Base-by-base conservation (phyloP, 1,284 basidiomycete genomes). In the Ustilago tritici region DNA sequence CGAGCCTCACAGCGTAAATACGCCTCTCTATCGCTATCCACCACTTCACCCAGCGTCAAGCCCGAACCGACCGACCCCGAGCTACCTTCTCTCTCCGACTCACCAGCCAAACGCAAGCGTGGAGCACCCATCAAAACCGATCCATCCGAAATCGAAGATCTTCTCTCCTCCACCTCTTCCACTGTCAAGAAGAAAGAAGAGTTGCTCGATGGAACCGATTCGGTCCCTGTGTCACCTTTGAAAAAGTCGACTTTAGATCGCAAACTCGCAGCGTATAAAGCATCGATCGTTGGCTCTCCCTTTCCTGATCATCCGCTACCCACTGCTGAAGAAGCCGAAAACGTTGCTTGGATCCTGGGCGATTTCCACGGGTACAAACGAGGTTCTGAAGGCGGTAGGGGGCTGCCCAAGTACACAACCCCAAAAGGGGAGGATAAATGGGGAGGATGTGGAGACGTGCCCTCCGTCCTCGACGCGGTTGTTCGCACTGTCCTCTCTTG, bases 401-500 rank as follows among this genome's bases (percentile, higher is more conserved):
- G 77, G 2, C 15, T 82, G 19, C 78, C 78, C 43, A 68, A 57
- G 15, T 74, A 69, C 41, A 76, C 69, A 4, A 66, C 59, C 12
- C 65, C 77, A 4, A 56, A 61, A 38, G 69, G 70, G 1, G 65
- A 74, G 4, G 70, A 73, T n/a, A 61, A 68, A 17, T 81, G 61
- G 47, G 80, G 79, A 17, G 80, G 78, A 31, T 81, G 78, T 34
- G 82, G 78, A 3, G 76, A 82, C 54, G 78, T 85, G 6, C 53
- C 78, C 17, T 71, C 65, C 10, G 75, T 93, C 52, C 88, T 93
- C 56, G 92, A 93, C 77, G 89, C 91, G 0, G 88, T 92, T 71
- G 90, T 93, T 23, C 89, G 90, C 38, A 92, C 92, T 0, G 90
- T 93, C 64, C 88, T 94, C 19, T 91, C 90, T 41, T 92, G 93